phyloP scores from a whole-genome alignment of 345 rosid species.

The Eucalyptus melliodora region DNA sequence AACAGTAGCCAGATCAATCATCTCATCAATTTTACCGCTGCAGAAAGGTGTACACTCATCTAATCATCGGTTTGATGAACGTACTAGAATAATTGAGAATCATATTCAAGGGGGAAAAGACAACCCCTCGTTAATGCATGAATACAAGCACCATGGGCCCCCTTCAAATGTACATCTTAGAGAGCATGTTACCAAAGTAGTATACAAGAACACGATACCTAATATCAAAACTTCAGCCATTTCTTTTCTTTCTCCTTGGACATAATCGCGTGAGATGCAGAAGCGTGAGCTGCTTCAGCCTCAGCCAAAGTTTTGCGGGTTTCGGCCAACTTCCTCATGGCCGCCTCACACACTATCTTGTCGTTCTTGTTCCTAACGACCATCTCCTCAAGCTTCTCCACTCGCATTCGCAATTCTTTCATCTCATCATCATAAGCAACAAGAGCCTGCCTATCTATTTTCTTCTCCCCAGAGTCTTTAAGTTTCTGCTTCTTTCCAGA shows the following conservation, averaged over 20 bases:
- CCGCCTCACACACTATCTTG: conserved; percentile 63
- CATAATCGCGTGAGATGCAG: conserved; percentile 56
- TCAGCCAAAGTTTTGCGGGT: conserved; percentile 50
- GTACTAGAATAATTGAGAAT: not conserved
- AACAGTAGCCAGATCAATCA: not conserved
- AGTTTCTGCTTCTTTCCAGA: conserved; percentile 24
- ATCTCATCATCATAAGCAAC: conserved; percentile 73
- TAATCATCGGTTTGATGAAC: not conserved
- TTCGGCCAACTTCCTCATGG: conserved; percentile 57
- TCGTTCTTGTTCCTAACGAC: conserved; percentile 68
- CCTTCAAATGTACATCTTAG: not conserved
- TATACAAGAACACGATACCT: not conserved
- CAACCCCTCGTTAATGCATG: not conserved
- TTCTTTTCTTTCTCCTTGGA: conserved; percentile 82
- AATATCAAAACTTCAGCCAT: conserved; percentile 76
- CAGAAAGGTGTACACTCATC: not conserved
- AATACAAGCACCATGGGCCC: not conserved
- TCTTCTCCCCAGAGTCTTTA: conserved; percentile 43
- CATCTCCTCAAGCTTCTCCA: conserved; percentile 75
- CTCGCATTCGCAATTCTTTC: conserved; percentile 44
- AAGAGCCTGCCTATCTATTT: conserved; percentile 48
- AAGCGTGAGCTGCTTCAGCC: conserved; percentile 59
- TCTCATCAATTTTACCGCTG: not conserved
- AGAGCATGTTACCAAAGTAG: not conserved
- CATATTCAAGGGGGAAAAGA: not conserved